These are phyloP conservation scores for Lindgomyces ingoldianus DNA, from an alignment of 495 filamentous ascomycete species.

Conservation along the genomic window DNA sequence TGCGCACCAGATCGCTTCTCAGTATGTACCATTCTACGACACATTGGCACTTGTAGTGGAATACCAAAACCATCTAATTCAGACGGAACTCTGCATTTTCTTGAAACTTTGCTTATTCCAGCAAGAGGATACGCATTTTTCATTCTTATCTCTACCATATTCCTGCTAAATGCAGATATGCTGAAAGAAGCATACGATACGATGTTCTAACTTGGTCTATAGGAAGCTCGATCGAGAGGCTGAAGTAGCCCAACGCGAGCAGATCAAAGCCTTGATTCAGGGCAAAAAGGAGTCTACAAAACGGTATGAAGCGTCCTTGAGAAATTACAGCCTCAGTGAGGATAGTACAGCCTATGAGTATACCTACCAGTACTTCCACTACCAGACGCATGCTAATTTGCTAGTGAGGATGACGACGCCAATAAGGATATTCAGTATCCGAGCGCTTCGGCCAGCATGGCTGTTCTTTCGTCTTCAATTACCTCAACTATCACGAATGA, in stretches of 20 bases:
- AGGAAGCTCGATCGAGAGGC: conserved; percentile 30
- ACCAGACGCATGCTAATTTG: background rate
- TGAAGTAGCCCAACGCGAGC: conserved; percentile 27
- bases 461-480: conserved; percentile 14
- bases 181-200: too few species aligned
- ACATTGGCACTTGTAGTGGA: background rate
- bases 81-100: too few species aligned
- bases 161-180: too few species aligned
- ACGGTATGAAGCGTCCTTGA: conserved; percentile 33
- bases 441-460: background rate
- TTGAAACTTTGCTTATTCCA: too few species aligned
- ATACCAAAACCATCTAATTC: too few species aligned
- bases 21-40: conserved; percentile 12
- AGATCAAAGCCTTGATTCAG: conserved; percentile 31
- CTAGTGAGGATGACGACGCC: background rate
- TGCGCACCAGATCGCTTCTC: conserved; percentile 30
- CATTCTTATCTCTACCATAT: too few species aligned
- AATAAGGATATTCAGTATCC: background rate
- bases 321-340: conserved; percentile 21
- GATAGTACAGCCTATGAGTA: conserved; percentile 13
- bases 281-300: conserved; percentile 29
- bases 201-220: too few species aligned
- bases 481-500: conserved; percentile 20
- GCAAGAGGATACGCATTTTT: too few species aligned
- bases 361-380: too few species aligned